phyloP scores from a whole-genome alignment of 2,329 filamentous ascomycete genomes.

The Pseudophaeomoniella oleicola region DNA sequence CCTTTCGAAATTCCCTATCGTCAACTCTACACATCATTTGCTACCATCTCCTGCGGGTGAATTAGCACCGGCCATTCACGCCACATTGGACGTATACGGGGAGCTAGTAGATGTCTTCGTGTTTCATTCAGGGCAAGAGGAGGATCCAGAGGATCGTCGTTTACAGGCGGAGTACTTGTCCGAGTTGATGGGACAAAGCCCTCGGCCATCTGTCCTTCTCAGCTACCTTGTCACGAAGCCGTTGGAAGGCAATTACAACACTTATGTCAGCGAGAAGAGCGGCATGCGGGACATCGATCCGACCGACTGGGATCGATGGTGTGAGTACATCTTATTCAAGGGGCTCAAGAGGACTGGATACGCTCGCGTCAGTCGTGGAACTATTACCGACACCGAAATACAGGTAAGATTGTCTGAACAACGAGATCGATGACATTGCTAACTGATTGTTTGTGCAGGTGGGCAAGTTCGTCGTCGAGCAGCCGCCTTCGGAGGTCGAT shows the following conservation, averaged over 20 bases:
- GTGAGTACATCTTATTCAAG: slow-evolving; percentile 97
- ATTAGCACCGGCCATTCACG: slow-evolving; percentile 87
- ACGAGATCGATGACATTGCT: too few species aligned
- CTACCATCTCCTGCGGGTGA: slow-evolving; percentile 88
- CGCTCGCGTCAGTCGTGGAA: slow-evolving; percentile 72
- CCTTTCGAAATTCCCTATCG: slow-evolving; percentile 90
- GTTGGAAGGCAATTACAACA: slow-evolving; percentile 88
- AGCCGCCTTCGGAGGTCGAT: slow-evolving; percentile 47
- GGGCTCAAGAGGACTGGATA: slow-evolving; percentile 73
- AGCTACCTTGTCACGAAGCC: slow-evolving; percentile 89
- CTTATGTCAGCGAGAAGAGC: slow-evolving; percentile 70
- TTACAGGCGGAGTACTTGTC: slow-evolving; percentile 77
- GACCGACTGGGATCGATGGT: slow-evolving; percentile 93
- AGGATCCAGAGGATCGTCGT: slow-evolving; percentile 81
- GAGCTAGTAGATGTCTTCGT: slow-evolving; percentile 86
- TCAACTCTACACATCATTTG: slow-evolving; percentile 93
- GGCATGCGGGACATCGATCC: slow-evolving; percentile 94
- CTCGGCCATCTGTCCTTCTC: slow-evolving; percentile 69
- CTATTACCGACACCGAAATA: slow-evolving; percentile 93
- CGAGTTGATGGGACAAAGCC: slow-evolving; percentile 69
- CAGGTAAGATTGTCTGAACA: slow-evolving; percentile 42
- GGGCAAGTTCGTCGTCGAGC: slow-evolving; percentile 81
- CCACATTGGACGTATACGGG: slow-evolving; percentile 88
- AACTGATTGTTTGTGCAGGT: slow-evolving; percentile 31
- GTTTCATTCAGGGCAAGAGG: slow-evolving; percentile 97